These are phyloP conservation scores for Raddia guianensis DNA, from an alignment of 176 grass and related monocot species.

Conservation along the genomic window DNA sequence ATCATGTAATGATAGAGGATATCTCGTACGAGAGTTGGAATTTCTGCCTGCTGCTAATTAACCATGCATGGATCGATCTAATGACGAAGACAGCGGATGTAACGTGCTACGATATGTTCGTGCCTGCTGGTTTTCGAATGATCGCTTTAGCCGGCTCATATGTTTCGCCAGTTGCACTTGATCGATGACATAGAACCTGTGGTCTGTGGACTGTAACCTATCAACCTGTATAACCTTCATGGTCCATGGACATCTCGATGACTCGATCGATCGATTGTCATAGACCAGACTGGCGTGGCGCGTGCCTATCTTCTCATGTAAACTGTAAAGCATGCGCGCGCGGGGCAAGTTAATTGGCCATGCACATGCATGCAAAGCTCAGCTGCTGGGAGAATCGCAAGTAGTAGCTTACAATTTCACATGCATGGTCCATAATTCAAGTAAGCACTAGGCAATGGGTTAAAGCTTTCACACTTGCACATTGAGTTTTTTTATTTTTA, in stretches of 20 bases:
- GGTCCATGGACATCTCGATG: conserved; percentile 21
- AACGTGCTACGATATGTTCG: neutral
- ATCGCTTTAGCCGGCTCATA: conserved; percentile 29
- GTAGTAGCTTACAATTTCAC: neutral
- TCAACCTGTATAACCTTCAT: neutral
- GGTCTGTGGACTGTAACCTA: conserved; percentile 16
- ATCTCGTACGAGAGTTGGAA: neutral
- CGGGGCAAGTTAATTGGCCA: conserved; percentile 27
- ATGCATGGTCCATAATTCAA: neutral
- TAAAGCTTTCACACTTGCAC: too few relatives aligned
- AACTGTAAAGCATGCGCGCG: neutral
- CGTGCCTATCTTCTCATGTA: conserved; percentile 16
- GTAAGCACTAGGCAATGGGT: too few relatives aligned
- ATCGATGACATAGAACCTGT: conserved; percentile 11
- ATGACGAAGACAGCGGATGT: conserved; percentile 19
- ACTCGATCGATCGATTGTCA: neutral
- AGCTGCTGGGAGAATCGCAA: neutral
- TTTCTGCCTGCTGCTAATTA: neutral
- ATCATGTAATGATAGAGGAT: too few relatives aligned
- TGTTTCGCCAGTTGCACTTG: neutral
- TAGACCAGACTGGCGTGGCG: conserved; percentile 22
- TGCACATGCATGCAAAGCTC: neutral
- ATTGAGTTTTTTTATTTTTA: too few relatives aligned
- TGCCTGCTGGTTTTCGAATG: conserved; percentile 6
- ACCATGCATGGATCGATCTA: neutral